Evolutionary conservation across 2,329 filamentous ascomycete genomes (phyloP), one percentile per base, ranked within the genome.

Genomic region (Meredithiella fracta): DNA sequence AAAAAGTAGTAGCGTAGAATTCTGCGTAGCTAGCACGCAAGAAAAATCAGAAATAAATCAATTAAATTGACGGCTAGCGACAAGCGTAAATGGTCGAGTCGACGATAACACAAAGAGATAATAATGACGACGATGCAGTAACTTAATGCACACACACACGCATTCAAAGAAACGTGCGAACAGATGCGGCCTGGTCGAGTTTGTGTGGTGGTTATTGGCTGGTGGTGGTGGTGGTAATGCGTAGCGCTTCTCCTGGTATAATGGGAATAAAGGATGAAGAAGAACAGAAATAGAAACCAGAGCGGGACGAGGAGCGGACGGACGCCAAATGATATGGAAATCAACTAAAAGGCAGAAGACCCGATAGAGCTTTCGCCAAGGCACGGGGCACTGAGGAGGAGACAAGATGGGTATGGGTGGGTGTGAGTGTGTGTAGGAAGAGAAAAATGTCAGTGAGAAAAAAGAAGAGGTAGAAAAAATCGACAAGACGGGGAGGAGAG

Each of bases 321-420:
- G 49, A 51, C 44, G n/a, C 42, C 53, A 47, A 40, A 44, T 29
- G 37, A 55, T 51, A 56, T 49, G 53, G 57, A 29, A 51, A 44
- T n/a, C 40, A 44, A 44, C 40, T 44, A 44, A 44, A 17, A 38
- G 40, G 20, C 25, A 31, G 14, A 20, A 25, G n/a, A 29, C n/a
- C n/a, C 17, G 53, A 54, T 44, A 47, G 53, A 55, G 15, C 7
- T 37, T 47, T 55, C 14, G 8, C 29, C n/a, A 17, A 20, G 15
- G 29, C 34, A 29, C 3, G 40, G 23, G 14, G 6, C 15, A 52
- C 14, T 25, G 26, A 23, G n/a, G n/a, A 51, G 14, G 20, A 52
- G 40, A 47, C 20, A 54, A 52, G 29, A 47, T 26, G 51, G 50
- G 11, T 49, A n/a, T n/a, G n/a, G n/a, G n/a, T n/a, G n/a, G n/a